phyloP scores from a whole-genome alignment of 805 yeast species.

The Aciculoconidium aculeatum region DNA sequence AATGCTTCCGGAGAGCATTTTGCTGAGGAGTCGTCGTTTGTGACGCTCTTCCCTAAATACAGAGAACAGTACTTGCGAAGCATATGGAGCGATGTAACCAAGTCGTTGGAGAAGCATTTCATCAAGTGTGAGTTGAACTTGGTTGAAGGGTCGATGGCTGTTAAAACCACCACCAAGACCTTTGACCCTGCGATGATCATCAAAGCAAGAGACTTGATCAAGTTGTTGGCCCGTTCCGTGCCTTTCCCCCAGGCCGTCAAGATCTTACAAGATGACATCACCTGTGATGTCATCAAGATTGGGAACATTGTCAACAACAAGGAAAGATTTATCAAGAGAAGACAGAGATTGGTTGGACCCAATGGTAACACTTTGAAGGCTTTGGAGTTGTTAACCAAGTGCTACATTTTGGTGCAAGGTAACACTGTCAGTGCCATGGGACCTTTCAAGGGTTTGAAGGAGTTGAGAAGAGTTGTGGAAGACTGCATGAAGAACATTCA shows the following conservation, averaged over 20 bases:
- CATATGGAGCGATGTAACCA: slow-evolving; percentile 92
- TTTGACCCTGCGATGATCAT: slow-evolving; percentile 90
- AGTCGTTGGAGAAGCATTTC: slow-evolving; percentile 63
- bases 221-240: slow-evolving; percentile 89
- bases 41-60: slow-evolving; percentile 94
- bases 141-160: slow-evolving; percentile 97
- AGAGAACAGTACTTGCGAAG: slow-evolving; percentile 85
- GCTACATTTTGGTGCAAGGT: slow-evolving; percentile 95
- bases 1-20: slow-evolving; percentile 82
- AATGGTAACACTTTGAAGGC: slow-evolving; percentile 96
- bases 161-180: slow-evolving; percentile 90
- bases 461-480: slow-evolving; percentile 87
- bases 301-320: slow-evolving; percentile 85
- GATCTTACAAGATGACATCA: slow-evolving; percentile 84
- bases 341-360: slow-evolving; percentile 96
- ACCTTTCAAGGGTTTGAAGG: slow-evolving; percentile 87
- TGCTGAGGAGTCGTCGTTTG: slow-evolving; percentile 92
- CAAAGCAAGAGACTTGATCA: slow-evolving; percentile 92
- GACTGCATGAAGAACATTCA: slow-evolving; percentile 96
- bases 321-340: slow-evolving; percentile 89
- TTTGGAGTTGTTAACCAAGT: slow-evolving; percentile 86
- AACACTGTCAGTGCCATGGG: slow-evolving; percentile 98
- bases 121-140: slow-evolving; percentile 81
- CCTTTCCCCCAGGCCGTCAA: slow-evolving; percentile 96
- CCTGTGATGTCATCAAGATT: slow-evolving; percentile 94